phyloP scores from a whole-genome alignment of 2,329 filamentous ascomycete species.

The Phoma sp. region DNA sequence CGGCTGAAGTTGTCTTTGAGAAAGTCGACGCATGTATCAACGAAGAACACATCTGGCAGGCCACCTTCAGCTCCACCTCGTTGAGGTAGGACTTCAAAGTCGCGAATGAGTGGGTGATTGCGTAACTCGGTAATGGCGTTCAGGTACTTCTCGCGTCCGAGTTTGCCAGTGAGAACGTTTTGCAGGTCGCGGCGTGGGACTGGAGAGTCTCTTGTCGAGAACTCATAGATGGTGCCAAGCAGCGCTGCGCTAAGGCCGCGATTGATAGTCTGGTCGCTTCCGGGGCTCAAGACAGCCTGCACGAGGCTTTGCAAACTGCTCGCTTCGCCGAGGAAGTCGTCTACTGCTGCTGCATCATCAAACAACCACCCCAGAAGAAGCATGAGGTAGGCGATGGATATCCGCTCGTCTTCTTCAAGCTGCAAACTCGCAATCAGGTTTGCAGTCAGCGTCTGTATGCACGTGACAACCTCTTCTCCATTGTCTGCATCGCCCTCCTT shows the following conservation, averaged over 20 bases:
- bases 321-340: conserved; percentile 90
- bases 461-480: conserved; percentile 94
- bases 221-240: conserved; percentile 90
- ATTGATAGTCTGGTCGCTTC: conserved; percentile 67
- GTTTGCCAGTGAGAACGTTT: conserved; percentile 73
- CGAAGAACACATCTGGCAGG: conserved; percentile 83
- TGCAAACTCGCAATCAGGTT: conserved; percentile 84
- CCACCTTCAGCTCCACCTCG: conserved; percentile 57
- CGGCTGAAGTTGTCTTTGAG: conserved; percentile 95
- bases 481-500: conserved; percentile 87
- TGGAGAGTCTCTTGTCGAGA: conserved; percentile 95
- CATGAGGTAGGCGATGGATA: conserved; percentile 87
- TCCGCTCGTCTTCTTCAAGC: conserved; percentile 76
- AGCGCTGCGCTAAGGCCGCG: conserved; percentile 85
- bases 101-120: conserved; percentile 77
- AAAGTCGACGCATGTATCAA: conserved; percentile 86
- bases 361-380: conserved; percentile 88
- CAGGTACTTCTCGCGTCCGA: conserved; percentile 87
- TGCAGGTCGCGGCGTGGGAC: conserved; percentile 82
- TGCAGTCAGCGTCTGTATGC: conserved; percentile 84
- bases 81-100: conserved; percentile 86
- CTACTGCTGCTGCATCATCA: conserved; percentile 87
- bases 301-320: conserved; percentile 89
- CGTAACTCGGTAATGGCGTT: conserved; percentile 80
- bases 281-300: conserved; percentile 67